Evolutionary conservation across 306 rosid genomes (phyloP).

Genomic region (Mucuna pruriens): DNA sequence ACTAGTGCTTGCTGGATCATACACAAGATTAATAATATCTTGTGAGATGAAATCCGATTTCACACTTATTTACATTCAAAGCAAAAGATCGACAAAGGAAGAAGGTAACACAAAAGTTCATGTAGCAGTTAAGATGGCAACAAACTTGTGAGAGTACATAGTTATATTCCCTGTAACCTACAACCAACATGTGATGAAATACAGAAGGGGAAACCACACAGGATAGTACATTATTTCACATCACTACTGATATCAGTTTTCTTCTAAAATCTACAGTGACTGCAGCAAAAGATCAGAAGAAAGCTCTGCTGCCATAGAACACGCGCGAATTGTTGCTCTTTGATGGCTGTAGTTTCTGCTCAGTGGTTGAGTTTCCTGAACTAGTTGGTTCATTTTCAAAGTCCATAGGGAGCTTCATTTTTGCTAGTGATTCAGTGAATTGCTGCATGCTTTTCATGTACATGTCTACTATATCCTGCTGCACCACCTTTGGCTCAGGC

Average conservation of each 20-base stretch:
- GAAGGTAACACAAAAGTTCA: constrained; percentile 54
- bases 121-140: constrained; percentile 50
- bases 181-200: constrained; percentile 63
- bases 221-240: constrained; percentile 72
- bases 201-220: constrained; percentile 65
- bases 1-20: constrained; percentile 39
- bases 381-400: constrained; percentile 69
- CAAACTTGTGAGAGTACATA: constrained; percentile 63
- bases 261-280: constrained; percentile 69
- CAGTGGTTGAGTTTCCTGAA: constrained; percentile 85
- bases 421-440: constrained; percentile 93
- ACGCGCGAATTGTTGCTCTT: constrained; percentile 75
- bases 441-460: constrained; percentile 99
- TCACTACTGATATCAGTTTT: constrained; percentile 62
- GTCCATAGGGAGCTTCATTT: constrained; percentile 98
- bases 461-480: constrained; percentile 96
- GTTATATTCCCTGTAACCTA: constrained; percentile 63
- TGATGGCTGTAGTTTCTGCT: constrained; percentile 57
- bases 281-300: constrained; percentile 70
- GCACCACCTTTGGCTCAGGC: constrained; percentile 81
- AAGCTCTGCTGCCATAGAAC: constrained; percentile 97
- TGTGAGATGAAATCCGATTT: constrained; percentile 43
- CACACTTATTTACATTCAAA: constrained; percentile 50
- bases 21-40: constrained; percentile 44
- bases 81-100: constrained; percentile 26